A percentile compares a stretch with the other conserved stretches of the same genome.
Evolutionary conservation across 2,329 filamentous ascomycete genomes (phyloP).

Genomic region (Simplicillium sp.): DNA sequence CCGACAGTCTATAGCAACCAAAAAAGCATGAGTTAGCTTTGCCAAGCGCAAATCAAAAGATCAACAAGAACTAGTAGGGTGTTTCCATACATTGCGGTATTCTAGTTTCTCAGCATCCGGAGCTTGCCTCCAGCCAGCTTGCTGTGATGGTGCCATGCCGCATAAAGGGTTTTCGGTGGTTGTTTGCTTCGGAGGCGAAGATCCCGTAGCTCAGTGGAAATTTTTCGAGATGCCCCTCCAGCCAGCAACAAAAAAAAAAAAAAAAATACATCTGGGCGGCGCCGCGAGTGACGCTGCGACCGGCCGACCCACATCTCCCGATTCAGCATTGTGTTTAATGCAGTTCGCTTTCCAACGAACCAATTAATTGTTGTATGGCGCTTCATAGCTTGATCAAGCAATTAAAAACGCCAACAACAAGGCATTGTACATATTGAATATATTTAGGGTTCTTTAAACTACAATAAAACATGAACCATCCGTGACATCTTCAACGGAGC

Average conservation of each 20-base stretch:
- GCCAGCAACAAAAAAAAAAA: too few species aligned
- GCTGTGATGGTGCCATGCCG: conserved; percentile 22
- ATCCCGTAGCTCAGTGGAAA: conserved; percentile 9
- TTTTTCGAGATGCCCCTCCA: conserved; percentile 23
- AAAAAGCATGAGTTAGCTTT: background rate
- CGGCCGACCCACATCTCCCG: background rate
- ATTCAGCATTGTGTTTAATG: too few species aligned
- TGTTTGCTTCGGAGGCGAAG: conserved; percentile 2
- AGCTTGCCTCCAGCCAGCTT: conserved; percentile 22
- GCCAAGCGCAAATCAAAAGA: background rate
- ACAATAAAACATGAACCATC: too few species aligned
- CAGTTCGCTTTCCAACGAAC: too few species aligned
- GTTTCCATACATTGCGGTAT: conserved; percentile 45
- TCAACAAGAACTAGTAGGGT: background rate
- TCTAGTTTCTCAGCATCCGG: conserved; percentile 48
- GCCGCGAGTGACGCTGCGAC: background rate
- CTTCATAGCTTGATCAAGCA: too few species aligned
- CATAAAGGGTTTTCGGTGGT: conserved; percentile 1
- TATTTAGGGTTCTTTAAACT: too few species aligned
- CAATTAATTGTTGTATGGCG: too few species aligned
- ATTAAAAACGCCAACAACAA: too few species aligned
- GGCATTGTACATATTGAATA: too few species aligned
- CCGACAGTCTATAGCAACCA: conserved; percentile 57
- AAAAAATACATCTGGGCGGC: conserved; percentile 5
- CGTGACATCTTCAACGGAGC: too few species aligned